Conservation (phyloP, 768 basidiomycete genomes). For the Mycena pura region DNA sequence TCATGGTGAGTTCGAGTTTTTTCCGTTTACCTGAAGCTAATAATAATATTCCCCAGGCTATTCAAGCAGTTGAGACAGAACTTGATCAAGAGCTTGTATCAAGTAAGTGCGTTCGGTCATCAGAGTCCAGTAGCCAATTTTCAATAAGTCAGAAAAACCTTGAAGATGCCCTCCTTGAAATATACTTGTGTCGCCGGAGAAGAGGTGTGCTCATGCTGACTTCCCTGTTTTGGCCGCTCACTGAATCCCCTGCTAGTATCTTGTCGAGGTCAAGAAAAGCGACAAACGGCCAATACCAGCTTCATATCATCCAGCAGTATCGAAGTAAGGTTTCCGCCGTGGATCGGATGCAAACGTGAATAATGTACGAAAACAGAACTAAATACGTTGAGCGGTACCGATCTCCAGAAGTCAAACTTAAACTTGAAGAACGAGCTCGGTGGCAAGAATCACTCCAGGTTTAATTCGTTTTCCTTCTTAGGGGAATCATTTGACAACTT, state of each 20-base stretch:
- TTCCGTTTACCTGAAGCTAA: not conserved
- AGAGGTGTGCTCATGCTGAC: constrained; percentile 56
- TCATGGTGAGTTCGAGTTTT: constrained; percentile 51
- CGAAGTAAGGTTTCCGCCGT: constrained; percentile 54
- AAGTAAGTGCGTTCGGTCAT: constrained; percentile 45
- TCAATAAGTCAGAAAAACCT: constrained; percentile 66
- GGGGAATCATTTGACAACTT: not conserved
- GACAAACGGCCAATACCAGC: constrained; percentile 58
- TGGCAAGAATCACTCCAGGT: constrained; percentile 73
- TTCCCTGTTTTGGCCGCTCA: not conserved
- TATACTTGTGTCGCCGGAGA: constrained; percentile 72
- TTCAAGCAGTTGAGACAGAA: constrained; percentile 72
- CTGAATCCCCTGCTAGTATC: constrained; percentile 58
- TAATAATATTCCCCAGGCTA: constrained; percentile 51
- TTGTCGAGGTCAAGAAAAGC: constrained; percentile 76
- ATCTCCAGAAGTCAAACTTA: constrained; percentile 66
- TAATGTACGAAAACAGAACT: constrained; percentile 54
- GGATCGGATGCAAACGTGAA: constrained; percentile 2
- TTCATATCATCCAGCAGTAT: constrained; percentile 65
- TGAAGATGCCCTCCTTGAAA: constrained; percentile 76
- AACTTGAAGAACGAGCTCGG: constrained; percentile 76
- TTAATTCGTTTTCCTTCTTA: not conserved
- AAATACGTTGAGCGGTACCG: constrained; percentile 77
- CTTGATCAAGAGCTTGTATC: constrained; percentile 75
- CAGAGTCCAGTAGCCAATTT: not conserved